phyloP scores from a whole-genome alignment of 202 grass and related monocot species.

The Brachypodium distachyon region DNA sequence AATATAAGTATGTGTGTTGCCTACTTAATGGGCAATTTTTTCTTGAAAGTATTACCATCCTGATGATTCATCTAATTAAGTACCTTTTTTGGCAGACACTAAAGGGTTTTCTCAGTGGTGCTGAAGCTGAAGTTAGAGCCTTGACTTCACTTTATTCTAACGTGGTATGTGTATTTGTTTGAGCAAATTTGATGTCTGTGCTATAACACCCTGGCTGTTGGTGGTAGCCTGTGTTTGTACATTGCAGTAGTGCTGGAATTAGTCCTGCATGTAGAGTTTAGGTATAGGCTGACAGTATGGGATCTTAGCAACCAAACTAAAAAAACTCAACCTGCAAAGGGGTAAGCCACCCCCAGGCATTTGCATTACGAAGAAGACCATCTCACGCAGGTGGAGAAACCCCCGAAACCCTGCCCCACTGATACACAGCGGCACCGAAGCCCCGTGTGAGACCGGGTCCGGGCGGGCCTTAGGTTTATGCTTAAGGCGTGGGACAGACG shows the following conservation, averaged over 20 bases:
- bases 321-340: too few species aligned
- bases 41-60: neutral
- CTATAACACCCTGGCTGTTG: neutral
- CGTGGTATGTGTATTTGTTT: slow-evolving; percentile 56
- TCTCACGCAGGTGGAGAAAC: too few species aligned
- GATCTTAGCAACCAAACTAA: neutral
- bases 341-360: too few species aligned
- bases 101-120: slow-evolving; percentile 75
- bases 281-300: neutral
- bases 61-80: neutral
- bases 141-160: slow-evolving; percentile 89
- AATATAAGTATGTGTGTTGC: neutral
- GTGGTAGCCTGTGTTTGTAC: neutral
- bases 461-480: too few species aligned
- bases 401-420: too few species aligned
- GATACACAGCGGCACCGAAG: too few species aligned
- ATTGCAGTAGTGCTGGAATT: neutral
- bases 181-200: neutral
- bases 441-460: too few species aligned
- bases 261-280: neutral
- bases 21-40: neutral
- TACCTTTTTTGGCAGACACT: slow-evolving; percentile 59
- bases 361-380: too few species aligned
- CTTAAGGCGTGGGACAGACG: too few species aligned
- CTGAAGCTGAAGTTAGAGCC: slow-evolving; percentile 91